Evolutionary conservation across 352 stramenopile genomes (phyloP).

Genomic region (Pythium rhizo-oryzae): DNA sequence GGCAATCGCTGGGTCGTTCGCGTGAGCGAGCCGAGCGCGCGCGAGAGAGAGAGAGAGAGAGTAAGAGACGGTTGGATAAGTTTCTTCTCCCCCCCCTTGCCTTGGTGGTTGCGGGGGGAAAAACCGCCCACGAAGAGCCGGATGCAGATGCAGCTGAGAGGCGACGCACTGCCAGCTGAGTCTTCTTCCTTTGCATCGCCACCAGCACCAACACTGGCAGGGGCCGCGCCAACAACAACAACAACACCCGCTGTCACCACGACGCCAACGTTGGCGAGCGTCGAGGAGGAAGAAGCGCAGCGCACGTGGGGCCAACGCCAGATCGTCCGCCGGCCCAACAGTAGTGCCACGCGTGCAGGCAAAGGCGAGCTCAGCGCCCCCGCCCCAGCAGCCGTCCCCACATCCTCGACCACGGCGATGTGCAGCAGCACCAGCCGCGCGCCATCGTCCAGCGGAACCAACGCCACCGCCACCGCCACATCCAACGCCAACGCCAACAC

Average conservation of each 20-base stretch:
- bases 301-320: constrained; percentile 4
- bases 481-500: not conserved
- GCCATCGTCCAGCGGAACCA: not conserved
- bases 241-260: not conserved
- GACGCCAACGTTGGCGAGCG: not conserved
- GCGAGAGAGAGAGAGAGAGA: not conserved
- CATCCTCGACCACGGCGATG: not conserved
- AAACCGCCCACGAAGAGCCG: constrained; percentile 13
- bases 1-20: not conserved
- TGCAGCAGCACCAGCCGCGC: not conserved
- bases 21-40: not conserved
- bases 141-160: constrained; percentile 23
- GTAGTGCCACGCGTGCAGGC: not conserved
- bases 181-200: not conserved
- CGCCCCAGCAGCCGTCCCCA: not conserved
- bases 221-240: not conserved
- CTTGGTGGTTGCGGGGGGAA: not conserved
- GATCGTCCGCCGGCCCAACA: not conserved
- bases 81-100: not conserved
- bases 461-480: not conserved
- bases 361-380: not conserved
- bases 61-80: constrained; percentile 2
- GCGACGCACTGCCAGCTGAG: constrained; percentile 6
- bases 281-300: constrained; percentile 6
- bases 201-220: not conserved